phyloP scores from a whole-genome alignment of 2,329 filamentous ascomycete genomes.

The Moelleriella libera region DNA sequence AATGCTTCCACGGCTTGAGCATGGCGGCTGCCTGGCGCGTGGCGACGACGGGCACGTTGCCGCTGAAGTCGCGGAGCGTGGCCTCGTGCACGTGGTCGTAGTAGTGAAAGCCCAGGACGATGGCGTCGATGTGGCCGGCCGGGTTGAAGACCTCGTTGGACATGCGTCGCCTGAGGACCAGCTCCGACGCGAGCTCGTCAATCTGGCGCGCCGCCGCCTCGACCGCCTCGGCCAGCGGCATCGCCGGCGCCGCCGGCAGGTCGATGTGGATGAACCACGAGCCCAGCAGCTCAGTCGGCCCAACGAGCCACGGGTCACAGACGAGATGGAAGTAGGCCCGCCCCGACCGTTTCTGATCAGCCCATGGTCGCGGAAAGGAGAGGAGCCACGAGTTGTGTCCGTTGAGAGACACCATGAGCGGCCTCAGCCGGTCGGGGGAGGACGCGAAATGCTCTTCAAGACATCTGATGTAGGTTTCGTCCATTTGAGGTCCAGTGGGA shows the following conservation, averaged over 20 bases:
- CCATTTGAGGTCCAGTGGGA: constrained; percentile 1
- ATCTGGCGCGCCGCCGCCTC: constrained; percentile 5
- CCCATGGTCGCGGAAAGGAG: constrained; percentile 15
- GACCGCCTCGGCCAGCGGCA: constrained; percentile 4
- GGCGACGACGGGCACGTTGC: constrained; percentile 4
- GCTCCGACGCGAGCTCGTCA: constrained; percentile 4
- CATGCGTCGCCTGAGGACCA: constrained; percentile 4
- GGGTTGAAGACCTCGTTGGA: constrained; percentile 6
- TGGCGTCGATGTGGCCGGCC: constrained; percentile 5
- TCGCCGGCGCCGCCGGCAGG: constrained; percentile 4
- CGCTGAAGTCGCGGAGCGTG: constrained; percentile 3
- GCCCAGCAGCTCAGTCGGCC: constrained; percentile 7
- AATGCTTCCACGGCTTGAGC: constrained; percentile 5
- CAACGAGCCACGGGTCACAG: constrained; percentile 18
- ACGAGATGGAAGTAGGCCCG: constrained; percentile 17
- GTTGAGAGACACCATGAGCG: constrained; percentile 17
- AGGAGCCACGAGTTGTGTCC: constrained; percentile 20
- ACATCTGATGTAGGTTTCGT: constrained; percentile 5
- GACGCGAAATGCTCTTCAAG: constrained; percentile 6
- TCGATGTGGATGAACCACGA: constrained; percentile 11
- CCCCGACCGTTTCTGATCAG: constrained; percentile 7
- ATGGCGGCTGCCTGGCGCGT: constrained; percentile 5
- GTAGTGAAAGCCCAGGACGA: constrained; percentile 4
- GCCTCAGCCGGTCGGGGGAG: constrained; percentile 7
- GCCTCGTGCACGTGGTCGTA: constrained; percentile 5